Conservation (phyloP, 129 eudicot species). For the Helianthus annuus region DNA sequence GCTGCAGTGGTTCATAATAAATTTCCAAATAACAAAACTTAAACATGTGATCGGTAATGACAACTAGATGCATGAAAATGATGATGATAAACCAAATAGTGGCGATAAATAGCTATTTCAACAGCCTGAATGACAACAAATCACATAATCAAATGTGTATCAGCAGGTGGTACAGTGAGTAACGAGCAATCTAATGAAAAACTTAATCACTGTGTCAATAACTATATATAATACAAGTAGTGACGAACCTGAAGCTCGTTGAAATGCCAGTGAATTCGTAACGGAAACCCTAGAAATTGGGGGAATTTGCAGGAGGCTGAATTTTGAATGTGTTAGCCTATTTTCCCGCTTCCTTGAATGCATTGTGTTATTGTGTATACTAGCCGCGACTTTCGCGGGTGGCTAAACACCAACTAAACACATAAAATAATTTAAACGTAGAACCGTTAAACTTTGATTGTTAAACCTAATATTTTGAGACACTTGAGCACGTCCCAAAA, state of each 20-base stretch:
- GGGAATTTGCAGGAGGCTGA: no score
- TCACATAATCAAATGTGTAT: not conserved
- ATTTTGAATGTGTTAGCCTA: no score
- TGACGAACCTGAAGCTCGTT: constrained; percentile 12
- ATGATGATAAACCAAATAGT: not conserved
- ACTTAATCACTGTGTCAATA: not conserved
- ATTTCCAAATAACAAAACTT: not conserved
- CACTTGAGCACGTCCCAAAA: no score
- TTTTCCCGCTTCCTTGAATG: no score
- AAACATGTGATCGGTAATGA: not conserved
- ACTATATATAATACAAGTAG: not conserved
- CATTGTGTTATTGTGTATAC: no score
- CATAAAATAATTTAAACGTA: no score
- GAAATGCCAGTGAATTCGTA: constrained; percentile 10
- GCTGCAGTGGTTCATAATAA: not conserved
- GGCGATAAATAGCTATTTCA: no score
- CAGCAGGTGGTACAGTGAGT: not conserved
- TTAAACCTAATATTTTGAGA: no score
- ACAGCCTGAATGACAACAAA: not conserved
- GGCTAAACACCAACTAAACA: no score
- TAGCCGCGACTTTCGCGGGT: no score
- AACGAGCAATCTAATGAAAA: not conserved
- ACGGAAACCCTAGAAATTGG: constrained; percentile 20
- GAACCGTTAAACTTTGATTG: no score
- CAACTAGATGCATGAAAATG: not conserved